Evolutionary conservation across 1,284 basidiomycete species (phyloP), one percentile per base, ranked within the genome.

Genomic region (Moesziomyces antarcticus): DNA sequence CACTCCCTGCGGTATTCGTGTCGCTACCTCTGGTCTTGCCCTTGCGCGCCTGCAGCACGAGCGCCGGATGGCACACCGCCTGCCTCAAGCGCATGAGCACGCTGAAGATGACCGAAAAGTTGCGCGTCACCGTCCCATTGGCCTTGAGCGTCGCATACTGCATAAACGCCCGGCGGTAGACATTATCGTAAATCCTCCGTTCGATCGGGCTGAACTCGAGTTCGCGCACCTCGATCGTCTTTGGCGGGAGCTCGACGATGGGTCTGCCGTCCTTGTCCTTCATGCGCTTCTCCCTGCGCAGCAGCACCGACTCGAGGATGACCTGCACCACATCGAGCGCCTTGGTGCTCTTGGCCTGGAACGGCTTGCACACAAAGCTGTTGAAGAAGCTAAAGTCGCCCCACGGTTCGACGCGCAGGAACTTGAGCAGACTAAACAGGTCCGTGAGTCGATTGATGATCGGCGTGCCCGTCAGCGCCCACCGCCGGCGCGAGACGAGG

Each of bases 401-500:
- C 95, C 95, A 97, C 0, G 95, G 95, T 72, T 91, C 91, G 78
- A 94, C 92, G 52, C 90, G 88, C 16, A 98, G 87, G 86, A 96
- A 98, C 21, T 77, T 78, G 48, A 83, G 72, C 47, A 82, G 60
- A 30, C 69, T 74, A 60, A 92, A 95, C 8, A 99, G 86, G 80
- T 98, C 95, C 69, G 97, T 96, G 5, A 98, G 87, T 50, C 83
- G 82, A 44, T 99, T 99, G 63, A 98, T 93, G 69, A 99, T 98
- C 0, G 96, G 96, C 11, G 96, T 98, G 33, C 94, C 92, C 5
- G 94, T 97, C 14, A 97, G 89, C 5, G 93, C 93, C 96, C 96
- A 99, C 70, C 93, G 88, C 40, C 93, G 87, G 62, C 90, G 87
- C 3, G 92, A 92, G 49, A 88, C 88, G 8, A 99, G 87, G 9